Conservation (phyloP, 441 rosid genomes). For the Erodium moschatum region DNA sequence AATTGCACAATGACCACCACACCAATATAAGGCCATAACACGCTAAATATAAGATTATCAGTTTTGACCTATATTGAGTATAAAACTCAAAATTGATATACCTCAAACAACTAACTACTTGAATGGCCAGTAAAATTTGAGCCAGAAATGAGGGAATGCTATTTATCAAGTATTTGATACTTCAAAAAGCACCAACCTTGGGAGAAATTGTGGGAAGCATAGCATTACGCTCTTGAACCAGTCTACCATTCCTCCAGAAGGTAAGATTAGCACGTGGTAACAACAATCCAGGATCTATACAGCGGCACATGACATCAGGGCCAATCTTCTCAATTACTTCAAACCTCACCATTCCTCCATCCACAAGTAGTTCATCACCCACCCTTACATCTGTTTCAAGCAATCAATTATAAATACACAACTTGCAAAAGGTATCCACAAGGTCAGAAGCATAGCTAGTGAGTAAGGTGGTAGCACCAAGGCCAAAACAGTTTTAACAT, state of each 20-base stretch:
- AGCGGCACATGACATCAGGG: constrained; percentile 78
- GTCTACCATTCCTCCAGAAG: constrained; percentile 90
- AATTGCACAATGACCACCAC: not conserved
- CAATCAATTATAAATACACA: not conserved
- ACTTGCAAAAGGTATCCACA: not conserved
- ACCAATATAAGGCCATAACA: not conserved
- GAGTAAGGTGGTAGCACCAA: not conserved
- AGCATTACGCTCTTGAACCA: constrained; percentile 80
- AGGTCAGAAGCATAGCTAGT: not conserved
- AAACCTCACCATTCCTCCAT: constrained; percentile 98
- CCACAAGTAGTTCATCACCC: constrained; percentile 67
- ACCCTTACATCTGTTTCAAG: constrained; percentile 1
- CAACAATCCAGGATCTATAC: constrained; percentile 90
- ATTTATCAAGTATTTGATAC: not conserved
- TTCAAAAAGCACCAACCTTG: constrained; percentile 42
- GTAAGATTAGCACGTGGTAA: constrained; percentile 92
- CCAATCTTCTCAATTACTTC: constrained; percentile 92
- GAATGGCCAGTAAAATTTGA: not conserved
- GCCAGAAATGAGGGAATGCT: not conserved
- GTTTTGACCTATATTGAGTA: not conserved
- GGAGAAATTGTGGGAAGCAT: constrained; percentile 96
- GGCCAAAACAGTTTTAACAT: not conserved
- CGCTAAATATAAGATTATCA: not conserved
- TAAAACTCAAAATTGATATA: not conserved
- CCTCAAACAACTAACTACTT: not conserved